Percentiles rank a stretch among this genome's conserved stretches.
These are phyloP conservation scores for Rutidosis leptorrhynchoides DNA, from an alignment of 129 eudicot species.

Conservation along the genomic window DNA sequence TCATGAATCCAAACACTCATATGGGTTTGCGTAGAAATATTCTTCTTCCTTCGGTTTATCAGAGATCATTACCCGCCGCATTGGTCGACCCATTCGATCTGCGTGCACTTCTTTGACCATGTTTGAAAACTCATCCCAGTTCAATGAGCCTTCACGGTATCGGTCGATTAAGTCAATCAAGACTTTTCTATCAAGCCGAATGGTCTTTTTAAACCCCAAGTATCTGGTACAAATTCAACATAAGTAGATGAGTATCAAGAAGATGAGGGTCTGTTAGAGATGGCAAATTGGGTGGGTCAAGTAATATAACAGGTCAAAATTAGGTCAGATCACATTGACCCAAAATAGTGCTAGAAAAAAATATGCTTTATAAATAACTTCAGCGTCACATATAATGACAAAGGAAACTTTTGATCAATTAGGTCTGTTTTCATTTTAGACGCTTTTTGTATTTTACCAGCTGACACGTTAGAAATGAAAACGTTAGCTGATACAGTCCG, in stretches of 20 bases:
- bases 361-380: no score
- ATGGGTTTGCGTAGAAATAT: conserved; percentile 78
- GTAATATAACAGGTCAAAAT: no score
- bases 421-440: no score
- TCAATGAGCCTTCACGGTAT: conserved; percentile 46
- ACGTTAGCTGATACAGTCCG: no score
- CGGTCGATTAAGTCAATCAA: conserved; percentile 63
- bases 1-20: conserved; percentile 60
- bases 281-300: not conserved
- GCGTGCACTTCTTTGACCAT: conserved; percentile 63
- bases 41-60: conserved; percentile 90
- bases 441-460: no score
- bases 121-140: conserved; percentile 79
- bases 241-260: conserved; percentile 5
- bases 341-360: no score
- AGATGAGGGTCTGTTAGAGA: not conserved
- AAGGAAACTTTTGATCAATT: no score
- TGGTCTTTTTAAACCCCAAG: conserved; percentile 73
- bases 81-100: conserved; percentile 72
- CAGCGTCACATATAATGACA: no score
- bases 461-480: no score
- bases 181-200: conserved; percentile 55
- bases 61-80: conserved; percentile 42
- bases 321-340: no score
- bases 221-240: conserved; percentile 40